Conservation (phyloP, 2,329 filamentous ascomycete species). For the Colletotrichum sansevieriae region DNA sequence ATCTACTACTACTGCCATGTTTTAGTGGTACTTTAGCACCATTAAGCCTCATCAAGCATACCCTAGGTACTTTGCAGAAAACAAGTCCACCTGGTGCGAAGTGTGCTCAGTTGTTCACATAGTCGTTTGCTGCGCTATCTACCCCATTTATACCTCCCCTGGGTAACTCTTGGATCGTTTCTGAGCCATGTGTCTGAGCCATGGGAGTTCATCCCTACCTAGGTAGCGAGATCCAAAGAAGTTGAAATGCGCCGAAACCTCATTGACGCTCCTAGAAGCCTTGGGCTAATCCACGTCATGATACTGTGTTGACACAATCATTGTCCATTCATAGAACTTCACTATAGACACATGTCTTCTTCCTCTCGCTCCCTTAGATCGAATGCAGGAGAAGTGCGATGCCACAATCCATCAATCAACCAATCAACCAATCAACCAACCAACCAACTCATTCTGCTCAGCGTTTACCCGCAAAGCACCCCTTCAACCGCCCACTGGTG, state of each 20-base stretch:
- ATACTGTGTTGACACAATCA: too few relatives aligned
- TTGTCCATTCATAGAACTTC: too few relatives aligned
- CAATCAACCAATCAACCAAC: constrained; percentile 8
- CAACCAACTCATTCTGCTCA: background rate
- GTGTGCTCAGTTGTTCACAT: background rate
- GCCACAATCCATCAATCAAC: constrained; percentile 4
- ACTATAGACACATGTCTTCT: background rate
- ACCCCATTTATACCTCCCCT: background rate
- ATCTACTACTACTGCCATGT: constrained; percentile 2
- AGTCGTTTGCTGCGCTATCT: background rate
- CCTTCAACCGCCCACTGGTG: background rate
- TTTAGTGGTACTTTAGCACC: constrained; percentile 23
- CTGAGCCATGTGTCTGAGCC: too few relatives aligned
- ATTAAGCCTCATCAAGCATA: constrained; percentile 3
- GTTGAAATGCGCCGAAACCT: too few relatives aligned
- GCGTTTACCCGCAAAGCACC: background rate
- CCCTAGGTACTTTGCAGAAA: background rate
- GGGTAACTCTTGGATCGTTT: background rate
- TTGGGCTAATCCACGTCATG: too few relatives aligned
- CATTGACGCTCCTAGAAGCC: too few relatives aligned
- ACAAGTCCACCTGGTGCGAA: background rate
- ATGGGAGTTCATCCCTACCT: too few relatives aligned
- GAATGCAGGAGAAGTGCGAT: background rate
- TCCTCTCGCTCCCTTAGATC: background rate
- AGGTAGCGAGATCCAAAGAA: too few relatives aligned